Evolutionary conservation across 805 yeast genomes (phyloP), one percentile per base, ranked within the genome.

Genomic region (Teunomyces funiuensis): DNA sequence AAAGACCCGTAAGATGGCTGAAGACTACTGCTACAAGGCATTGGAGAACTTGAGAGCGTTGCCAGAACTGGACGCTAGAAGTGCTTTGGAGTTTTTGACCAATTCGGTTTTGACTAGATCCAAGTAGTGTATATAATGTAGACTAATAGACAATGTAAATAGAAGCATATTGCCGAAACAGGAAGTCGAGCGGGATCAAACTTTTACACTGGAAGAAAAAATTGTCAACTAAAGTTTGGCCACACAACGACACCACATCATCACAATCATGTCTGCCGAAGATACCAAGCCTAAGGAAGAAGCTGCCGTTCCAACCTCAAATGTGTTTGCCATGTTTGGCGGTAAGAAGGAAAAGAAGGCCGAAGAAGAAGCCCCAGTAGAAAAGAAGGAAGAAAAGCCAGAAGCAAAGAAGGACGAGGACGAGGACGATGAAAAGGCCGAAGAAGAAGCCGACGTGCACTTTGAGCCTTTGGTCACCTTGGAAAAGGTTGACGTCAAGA

Each of bases 381-480:
- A 53, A 42, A 60, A 56, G 38, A 57, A 52, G 41, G 73, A 71
- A 40, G 61, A 64, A 29, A 62, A 64, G 18, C 59, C 53, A 7
- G 60, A 53, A 28, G 48, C 47, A 13, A 57, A 59, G 42, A 56
- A 57, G 37, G 60, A 58, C 30, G 67, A 65, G 17, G 85, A 77
- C 30, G 67, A 65, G 17, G 85, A 77, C 18, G 83, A 77, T 15
- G 85, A 73, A 45, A 82, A 68, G 5, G 84, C 77, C 13, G 75
- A 70, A 52, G 90, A 81, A 57, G 82, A 82, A 50, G 85, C 82
- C 42, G 89, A 86, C 55, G 91, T 93, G 48, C 97, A 93, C 66
- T 93, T 93, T 57, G 97, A 91, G 73, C 99, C 99, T 39, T 73
- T 93, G 50, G 97, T 93, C 47, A 86, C 88, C 69, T 80, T 93